Base-by-base conservation (phyloP, 345 rosid genomes). In the Microthlaspi erraticum region DNA sequence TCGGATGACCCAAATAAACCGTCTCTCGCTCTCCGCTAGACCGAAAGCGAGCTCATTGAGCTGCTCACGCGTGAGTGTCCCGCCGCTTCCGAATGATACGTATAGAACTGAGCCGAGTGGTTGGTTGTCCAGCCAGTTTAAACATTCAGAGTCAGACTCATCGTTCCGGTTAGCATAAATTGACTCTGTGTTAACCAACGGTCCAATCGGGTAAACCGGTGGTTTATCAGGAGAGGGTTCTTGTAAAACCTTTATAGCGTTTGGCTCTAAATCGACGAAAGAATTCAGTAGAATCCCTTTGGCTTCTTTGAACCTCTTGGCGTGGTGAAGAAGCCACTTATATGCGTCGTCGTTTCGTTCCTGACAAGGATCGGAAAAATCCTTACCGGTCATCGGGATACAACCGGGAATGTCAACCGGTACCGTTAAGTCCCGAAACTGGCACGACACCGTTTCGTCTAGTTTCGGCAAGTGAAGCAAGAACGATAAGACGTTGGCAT, bases 31-130 rank as follows among this genome's bases (percentile, higher is more conserved):
- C 23, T 36, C 46, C 1, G 54, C 79, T 19, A 75, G 44, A 26
- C 79, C 78, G 3, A 52, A 23, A 50, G 79, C 79, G 0, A 75
- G 73, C 73, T 75, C 74, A 34, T 18, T 60, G 23, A 75, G 14
- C 13, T 75, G 79, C 18, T 60, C 70, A 11, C 10, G 9, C 5
- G 89, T 70, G 0, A 84, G 66, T 3, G 91, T 81, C 2, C 93
- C 93, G 0, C 91, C 91, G 14, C 96, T 88, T 10, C 97, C 97
- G 41, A 88, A 85, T 4, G 89, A 88, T 13, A 91, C 80, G n/a
- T 78, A 87, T 2, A 91, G 42, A 36, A 85, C 89, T 13, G 91
- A 87, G 20, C 78, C 80, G 6, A 7, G 1, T 0, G 90, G 85
- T 50, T 87, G 88, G 12, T 7, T 17, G 61, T 84, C 81, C 8